Base-by-base conservation (phyloP, 768 basidiomycete species). In the Suillus discolor region DNA sequence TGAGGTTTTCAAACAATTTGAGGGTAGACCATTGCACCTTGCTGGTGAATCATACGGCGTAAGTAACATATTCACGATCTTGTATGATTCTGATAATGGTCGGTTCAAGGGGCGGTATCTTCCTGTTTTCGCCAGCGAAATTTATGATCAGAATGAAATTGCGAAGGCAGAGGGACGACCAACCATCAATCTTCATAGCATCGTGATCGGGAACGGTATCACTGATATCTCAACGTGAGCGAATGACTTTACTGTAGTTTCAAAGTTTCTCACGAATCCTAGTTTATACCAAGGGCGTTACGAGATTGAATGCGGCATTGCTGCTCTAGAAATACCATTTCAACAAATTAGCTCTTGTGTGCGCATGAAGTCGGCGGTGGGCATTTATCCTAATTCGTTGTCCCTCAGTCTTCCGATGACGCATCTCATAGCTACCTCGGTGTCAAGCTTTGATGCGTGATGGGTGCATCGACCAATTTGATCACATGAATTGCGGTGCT, bases 31-130 rank as follows among this genome's bases (percentile, higher is more conserved):
- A 0, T 81, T 94, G 54, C 90, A 93, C 68, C 80, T 94, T 61
- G 82, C 91, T 0, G 93, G 92, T 15, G 92, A 81, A 78, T 89
- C 79, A 20, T 94, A 93, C 68, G 92, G 85, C 1, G 92, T 91
- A 67, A 65, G 86, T 77, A 25, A 47, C 34, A 39, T 20, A 5
- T 55, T 36, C 39, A 71, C 13, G 25, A 42, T 42, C 28, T 54
- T 59, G 28, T 28, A n/a, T 31, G 39, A n/a, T 47, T 53, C 28
- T 53, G 28, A 20, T 39, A 31, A 42, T 18, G 59, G n/a, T n/a
- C 18, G 12, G 1, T 59, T 54, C 61, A 90, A 60, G 89, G 89
- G 90, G 6, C 85, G 87, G 13, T 90, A 91, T 70, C 79, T 92
- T 1, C 90, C 89, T 0, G 78, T 90, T 1, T 94, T 94, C 67